Evolutionary conservation across 1,284 basidiomycete species (phyloP).

Genomic region (Ganoderma sinense): DNA sequence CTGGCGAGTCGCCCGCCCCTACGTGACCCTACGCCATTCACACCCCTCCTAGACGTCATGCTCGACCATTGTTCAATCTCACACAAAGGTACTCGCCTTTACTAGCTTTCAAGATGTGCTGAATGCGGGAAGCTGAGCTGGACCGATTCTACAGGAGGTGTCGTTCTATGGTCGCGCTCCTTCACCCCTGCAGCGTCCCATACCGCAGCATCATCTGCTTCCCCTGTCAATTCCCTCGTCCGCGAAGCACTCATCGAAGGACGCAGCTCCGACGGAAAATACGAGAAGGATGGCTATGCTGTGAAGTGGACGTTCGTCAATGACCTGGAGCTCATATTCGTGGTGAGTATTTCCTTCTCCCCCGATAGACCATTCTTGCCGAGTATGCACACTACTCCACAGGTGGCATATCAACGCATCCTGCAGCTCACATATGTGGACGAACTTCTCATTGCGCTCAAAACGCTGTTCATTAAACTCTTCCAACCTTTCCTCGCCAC

Average conservation of each 20-base stretch:
- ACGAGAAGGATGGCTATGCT: slow-evolving; percentile 92
- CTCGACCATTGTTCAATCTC: slow-evolving; percentile 91
- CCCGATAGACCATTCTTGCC: not conserved
- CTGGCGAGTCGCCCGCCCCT: not conserved
- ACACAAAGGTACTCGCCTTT: slow-evolving; percentile 71
- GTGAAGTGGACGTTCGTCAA: slow-evolving; percentile 94
- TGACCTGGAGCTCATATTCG: slow-evolving; percentile 93
- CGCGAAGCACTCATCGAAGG: slow-evolving; percentile 92
- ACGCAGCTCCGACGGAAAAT: slow-evolving; percentile 77
- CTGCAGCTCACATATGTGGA: slow-evolving; percentile 95
- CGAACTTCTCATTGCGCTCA: slow-evolving; percentile 82
- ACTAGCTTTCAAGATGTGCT: not conserved
- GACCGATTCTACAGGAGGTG: slow-evolving; percentile 66
- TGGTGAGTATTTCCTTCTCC: slow-evolving; percentile 59
- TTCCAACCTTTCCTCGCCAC: slow-evolving; percentile 85
- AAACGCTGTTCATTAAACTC: slow-evolving; percentile 85
- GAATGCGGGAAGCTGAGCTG: slow-evolving; percentile 2
- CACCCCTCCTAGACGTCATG: slow-evolving; percentile 52
- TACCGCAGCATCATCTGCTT: slow-evolving; percentile 77
- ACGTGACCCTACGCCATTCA: not conserved
- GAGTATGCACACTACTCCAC: not conserved
- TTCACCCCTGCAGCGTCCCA: slow-evolving; percentile 87
- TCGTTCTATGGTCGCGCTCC: slow-evolving; percentile 92
- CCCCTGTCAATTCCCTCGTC: slow-evolving; percentile 91
- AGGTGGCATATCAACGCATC: slow-evolving; percentile 98